A percentile compares a stretch with the other conserved stretches of the same genome.
These are phyloP conservation scores for Sungouiella thailandica DNA, from an alignment of 805 yeast species.

Conservation along the genomic window DNA sequence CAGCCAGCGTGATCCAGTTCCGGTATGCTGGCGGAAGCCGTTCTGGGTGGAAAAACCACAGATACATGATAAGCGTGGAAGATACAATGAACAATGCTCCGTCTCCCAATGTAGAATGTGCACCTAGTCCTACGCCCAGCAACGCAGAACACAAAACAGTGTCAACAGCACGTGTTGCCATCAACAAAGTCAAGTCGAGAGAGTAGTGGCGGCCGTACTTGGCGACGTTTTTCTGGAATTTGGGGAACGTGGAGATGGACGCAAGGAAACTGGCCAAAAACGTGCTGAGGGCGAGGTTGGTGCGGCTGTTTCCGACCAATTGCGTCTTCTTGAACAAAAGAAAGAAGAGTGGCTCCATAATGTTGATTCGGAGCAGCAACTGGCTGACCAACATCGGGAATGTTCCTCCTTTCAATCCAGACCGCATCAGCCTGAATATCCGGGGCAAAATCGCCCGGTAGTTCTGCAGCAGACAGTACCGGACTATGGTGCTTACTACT, in stretches of 20 bases:
- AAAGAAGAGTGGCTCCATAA: conserved; percentile 22
- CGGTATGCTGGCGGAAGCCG: conserved; percentile 40
- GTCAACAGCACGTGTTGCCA: conserved; percentile 33
- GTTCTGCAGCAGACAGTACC: conserved; percentile 4
- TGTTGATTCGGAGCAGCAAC: conserved; percentile 27
- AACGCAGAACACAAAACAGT: conserved; percentile 13
- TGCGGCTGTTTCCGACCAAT: background rate
- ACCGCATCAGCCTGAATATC: conserved; percentile 13
- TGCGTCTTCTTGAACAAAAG: conserved; percentile 8
- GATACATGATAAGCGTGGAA: conserved; percentile 30
- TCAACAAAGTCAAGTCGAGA: conserved; percentile 32
- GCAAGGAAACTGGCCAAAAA: conserved; percentile 25
- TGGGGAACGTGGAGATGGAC: conserved; percentile 24
- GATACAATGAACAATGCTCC: conserved; percentile 25
- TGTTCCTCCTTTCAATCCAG: conserved; percentile 25
- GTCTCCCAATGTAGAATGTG: conserved; percentile 19
- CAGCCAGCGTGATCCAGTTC: conserved; percentile 46
- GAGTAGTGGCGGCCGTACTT: conserved; percentile 27
- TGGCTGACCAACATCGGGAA: conserved; percentile 33
- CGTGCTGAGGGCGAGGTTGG: conserved; percentile 16
- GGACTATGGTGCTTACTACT: conserved; percentile 14
- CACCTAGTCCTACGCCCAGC: background rate
- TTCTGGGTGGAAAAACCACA: conserved; percentile 37
- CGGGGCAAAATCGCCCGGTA: conserved; percentile 5
- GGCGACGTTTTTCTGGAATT: conserved; percentile 28